Evolutionary conservation across 23 red algal genomes (phyloP).

Genomic region (Gracilaria domingensis): DNA sequence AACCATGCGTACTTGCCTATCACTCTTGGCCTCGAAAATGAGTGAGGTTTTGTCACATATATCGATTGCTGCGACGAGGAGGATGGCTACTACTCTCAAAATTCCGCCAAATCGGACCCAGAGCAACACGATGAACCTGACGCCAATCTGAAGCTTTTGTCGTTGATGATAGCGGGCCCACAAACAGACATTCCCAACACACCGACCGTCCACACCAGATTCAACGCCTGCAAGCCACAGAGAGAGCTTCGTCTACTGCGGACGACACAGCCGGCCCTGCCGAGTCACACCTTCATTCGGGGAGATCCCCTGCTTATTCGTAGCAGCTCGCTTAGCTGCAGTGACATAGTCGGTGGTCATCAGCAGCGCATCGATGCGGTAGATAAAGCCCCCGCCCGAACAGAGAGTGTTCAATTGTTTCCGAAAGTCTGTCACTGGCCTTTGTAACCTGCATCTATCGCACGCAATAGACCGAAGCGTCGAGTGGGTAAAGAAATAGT

Average conservation of each 20-base stretch:
- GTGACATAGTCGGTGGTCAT: too few species aligned
- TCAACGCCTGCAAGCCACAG: not conserved
- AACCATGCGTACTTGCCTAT: conserved; percentile 52
- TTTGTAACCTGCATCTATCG: too few species aligned
- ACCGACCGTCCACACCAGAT: not conserved
- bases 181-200: not conserved
- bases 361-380: too few species aligned
- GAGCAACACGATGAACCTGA: conserved; percentile 2
- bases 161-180: not conserved
- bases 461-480: too few species aligned
- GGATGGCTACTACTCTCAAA: not conserved
- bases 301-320: not conserved
- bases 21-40: conserved; percentile 62
- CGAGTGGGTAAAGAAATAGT: too few species aligned
- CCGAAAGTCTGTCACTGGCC: too few species aligned
- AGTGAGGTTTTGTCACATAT: conserved; percentile 70
- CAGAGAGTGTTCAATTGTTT: too few species aligned
- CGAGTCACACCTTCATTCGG: not conserved
- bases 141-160: not conserved
- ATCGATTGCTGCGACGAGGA: conserved; percentile 56
- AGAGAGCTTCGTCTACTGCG: not conserved
- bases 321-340: too few species aligned
- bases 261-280: not conserved
- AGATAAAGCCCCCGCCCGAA: too few species aligned
- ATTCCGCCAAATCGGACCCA: conserved; percentile 15